Percentiles rank a stretch among this genome's conserved stretches.
These are phyloP conservation scores for Moricandia moricandioides DNA, from an alignment of 345 rosid genomes.

Conservation along the genomic window DNA sequence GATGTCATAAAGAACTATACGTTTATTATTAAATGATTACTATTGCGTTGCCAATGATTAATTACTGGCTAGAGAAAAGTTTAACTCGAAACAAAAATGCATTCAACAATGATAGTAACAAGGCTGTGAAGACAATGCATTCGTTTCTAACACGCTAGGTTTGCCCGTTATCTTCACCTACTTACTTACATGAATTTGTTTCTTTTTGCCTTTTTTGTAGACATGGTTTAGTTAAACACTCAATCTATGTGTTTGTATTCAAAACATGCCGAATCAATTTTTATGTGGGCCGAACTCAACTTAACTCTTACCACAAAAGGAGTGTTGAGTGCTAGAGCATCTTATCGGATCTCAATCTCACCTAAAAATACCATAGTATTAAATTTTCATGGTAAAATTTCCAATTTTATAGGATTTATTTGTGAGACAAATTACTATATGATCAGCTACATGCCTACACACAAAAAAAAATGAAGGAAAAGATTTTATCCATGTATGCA, in stretches of 20 bases:
- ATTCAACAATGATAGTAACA: neutral
- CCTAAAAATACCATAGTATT: neutral
- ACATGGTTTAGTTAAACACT: constrained; percentile 34
- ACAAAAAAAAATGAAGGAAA: neutral
- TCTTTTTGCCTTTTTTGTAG: neutral
- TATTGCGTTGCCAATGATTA: neutral
- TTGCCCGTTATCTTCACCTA: neutral
- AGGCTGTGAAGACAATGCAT: neutral
- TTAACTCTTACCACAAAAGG: constrained; percentile 1
- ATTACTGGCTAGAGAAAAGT: neutral
- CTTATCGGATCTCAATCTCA: neutral
- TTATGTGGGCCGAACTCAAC: constrained; percentile 13
- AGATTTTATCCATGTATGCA: neutral
- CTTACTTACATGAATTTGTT: neutral
- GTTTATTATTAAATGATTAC: too few species aligned
- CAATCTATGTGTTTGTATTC: constrained; percentile 20
- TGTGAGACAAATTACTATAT: neutral
- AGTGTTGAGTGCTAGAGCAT: constrained; percentile 10
- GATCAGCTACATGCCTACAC: too few species aligned
- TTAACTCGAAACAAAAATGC: neutral
- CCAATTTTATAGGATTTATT: neutral
- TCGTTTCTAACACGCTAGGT: neutral
- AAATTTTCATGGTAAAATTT: neutral
- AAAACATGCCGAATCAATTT: constrained; percentile 17
- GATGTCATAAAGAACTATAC: neutral